Percentiles rank a stretch among this genome's conserved stretches.
Conservation (phyloP, 1,139 yeast species). For the Debaryomycetaceae sp. region DNA sequence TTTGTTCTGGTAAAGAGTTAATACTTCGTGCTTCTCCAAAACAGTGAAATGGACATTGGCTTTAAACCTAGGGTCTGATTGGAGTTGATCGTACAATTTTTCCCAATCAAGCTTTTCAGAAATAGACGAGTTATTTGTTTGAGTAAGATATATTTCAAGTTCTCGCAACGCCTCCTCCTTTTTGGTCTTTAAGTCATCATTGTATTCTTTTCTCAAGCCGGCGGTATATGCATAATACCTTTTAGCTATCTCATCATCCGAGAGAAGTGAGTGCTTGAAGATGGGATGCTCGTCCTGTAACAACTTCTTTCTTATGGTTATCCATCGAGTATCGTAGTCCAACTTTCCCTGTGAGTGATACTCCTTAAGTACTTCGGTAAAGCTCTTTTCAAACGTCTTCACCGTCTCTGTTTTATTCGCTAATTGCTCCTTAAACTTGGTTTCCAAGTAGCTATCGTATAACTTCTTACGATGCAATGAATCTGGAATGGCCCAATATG, state of each 20-base stretch:
- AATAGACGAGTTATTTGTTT: slow-evolving; percentile 31
- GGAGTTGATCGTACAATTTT: slow-evolving; percentile 34
- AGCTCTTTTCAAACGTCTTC: slow-evolving; percentile 54
- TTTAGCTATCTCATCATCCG: slow-evolving; percentile 52
- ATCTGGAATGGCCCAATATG: slow-evolving; percentile 68
- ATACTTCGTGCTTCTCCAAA: slow-evolving; percentile 57
- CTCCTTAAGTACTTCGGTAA: slow-evolving; percentile 44
- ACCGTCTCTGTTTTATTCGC: slow-evolving; percentile 50
- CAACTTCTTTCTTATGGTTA: slow-evolving; percentile 40
- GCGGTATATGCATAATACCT: slow-evolving; percentile 51
- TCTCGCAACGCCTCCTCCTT: slow-evolving; percentile 51
- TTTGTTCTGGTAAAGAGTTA: slow-evolving; percentile 49
- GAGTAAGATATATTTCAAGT: slow-evolving; percentile 45
- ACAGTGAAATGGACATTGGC: slow-evolving; percentile 56
- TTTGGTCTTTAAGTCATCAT: slow-evolving; percentile 22
- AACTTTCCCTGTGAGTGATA: slow-evolving; percentile 35
- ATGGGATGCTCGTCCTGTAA: slow-evolving; percentile 63
- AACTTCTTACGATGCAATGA: slow-evolving; percentile 56
- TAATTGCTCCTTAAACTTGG: slow-evolving; percentile 53
- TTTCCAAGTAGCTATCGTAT: slow-evolving; percentile 63
- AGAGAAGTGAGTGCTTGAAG: slow-evolving; percentile 59
- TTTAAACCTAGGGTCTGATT: slow-evolving; percentile 49
- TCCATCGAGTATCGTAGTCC: slow-evolving; percentile 66
- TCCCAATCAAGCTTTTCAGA: slow-evolving; percentile 42
- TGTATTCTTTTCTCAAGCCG: slow-evolving; percentile 36